Evolutionary conservation across 1,139 yeast genomes (phyloP).

Genomic region (Pichia sorboxylosa): DNA sequence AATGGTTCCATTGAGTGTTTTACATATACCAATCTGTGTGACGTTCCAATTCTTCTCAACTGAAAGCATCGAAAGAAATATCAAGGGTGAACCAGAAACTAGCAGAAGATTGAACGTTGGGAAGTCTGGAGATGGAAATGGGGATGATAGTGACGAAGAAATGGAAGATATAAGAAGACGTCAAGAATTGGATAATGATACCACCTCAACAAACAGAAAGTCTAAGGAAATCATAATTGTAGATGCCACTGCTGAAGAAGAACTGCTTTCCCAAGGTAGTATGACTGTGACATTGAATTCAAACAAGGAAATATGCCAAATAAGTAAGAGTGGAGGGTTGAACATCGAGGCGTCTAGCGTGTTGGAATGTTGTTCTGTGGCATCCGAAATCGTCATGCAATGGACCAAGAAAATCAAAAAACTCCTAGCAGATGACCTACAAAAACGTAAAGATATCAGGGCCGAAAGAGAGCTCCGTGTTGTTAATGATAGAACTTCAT

Average conservation of each 20-base stretch:
- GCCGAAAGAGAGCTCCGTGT: constrained; percentile 20
- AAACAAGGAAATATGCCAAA: constrained; percentile 81
- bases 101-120: background rate
- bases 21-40: constrained; percentile 88
- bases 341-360: constrained; percentile 67
- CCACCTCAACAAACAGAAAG: constrained; percentile 1
- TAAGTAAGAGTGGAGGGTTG: constrained; percentile 83
- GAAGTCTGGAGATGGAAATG: constrained; percentile 6
- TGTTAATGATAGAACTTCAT: constrained; percentile 23
- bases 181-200: constrained; percentile 1
- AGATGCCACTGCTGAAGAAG: constrained; percentile 76
- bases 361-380: constrained; percentile 57
- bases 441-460: constrained; percentile 13
- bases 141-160: constrained; percentile 4
- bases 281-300: constrained; percentile 80
- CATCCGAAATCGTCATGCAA: constrained; percentile 49
- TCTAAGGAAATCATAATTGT: constrained; percentile 50
- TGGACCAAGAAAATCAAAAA: constrained; percentile 55
- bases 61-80: constrained; percentile 47
- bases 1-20: constrained; percentile 73
- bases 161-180: no score
- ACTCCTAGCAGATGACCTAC: constrained; percentile 45
- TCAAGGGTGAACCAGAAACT: constrained; percentile 47
- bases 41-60: constrained; percentile 79
- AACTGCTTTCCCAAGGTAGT: constrained; percentile 62